These are phyloP conservation scores for Thozetella sp. DNA, from an alignment of 495 filamentous ascomycete species.

Conservation along the genomic window DNA sequence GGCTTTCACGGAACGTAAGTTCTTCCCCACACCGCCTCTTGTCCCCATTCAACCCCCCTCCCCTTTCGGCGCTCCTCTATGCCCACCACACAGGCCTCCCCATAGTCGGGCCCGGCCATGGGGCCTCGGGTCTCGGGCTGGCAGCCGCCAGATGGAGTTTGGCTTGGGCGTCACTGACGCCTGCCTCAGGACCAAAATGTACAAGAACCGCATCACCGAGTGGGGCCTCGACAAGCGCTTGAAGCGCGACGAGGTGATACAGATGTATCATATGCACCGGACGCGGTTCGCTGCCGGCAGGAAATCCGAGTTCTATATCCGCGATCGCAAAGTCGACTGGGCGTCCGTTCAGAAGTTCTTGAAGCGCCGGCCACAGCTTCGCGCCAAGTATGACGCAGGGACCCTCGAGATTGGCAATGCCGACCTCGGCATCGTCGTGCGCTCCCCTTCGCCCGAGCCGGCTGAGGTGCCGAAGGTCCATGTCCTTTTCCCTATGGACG, in stretches of 20 bases:
- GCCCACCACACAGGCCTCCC: background rate
- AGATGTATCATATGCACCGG: slow-evolving; percentile 2
- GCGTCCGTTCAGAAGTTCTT: background rate
- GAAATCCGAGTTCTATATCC: slow-evolving; percentile 3
- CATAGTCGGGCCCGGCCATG: no score
- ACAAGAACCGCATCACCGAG: slow-evolving; percentile 1
- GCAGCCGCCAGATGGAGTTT: no score
- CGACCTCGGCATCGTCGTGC: slow-evolving; percentile 16
- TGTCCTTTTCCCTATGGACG: slow-evolving; percentile 12
- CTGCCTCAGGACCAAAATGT: background rate
- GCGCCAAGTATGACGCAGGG: background rate
- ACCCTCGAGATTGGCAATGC: background rate
- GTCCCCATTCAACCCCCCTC: background rate
- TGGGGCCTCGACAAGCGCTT: background rate
- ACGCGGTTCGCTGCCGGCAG: background rate
- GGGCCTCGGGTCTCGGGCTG: no score
- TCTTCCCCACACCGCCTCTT: background rate
- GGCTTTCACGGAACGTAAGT: background rate
- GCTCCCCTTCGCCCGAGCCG: slow-evolving; percentile 18
- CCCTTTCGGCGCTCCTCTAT: background rate
- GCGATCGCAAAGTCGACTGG: slow-evolving; percentile 3
- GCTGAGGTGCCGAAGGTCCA: background rate
- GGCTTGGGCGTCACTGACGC: no score
- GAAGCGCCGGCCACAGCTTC: background rate
- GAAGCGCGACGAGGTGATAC: background rate